A percentile compares a stretch with the other conserved stretches of the same genome.
Conservation (phyloP, 2,329 filamentous ascomycete genomes). For the Thelonectria olida region DNA sequence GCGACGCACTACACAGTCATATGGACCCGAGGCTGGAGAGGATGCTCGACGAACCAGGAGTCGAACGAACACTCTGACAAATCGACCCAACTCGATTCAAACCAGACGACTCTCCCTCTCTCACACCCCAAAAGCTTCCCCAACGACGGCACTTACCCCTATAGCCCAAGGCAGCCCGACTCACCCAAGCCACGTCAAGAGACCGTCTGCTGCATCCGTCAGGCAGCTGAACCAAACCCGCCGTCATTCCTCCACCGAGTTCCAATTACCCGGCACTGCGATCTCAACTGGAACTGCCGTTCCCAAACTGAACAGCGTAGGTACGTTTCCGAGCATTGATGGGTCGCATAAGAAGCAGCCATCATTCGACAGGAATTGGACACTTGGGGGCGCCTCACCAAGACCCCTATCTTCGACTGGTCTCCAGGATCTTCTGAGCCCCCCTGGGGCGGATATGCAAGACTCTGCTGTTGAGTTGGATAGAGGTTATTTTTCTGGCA, state of each 20-base stretch:
- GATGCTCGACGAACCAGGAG: constrained; percentile 60
- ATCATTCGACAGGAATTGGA: constrained; percentile 78
- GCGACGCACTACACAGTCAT: constrained; percentile 64
- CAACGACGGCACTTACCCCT: constrained; percentile 54
- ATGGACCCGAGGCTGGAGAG: constrained; percentile 68
- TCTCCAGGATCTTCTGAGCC: constrained; percentile 54
- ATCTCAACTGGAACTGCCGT: constrained; percentile 27
- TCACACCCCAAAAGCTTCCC: constrained; percentile 59
- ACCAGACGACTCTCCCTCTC: constrained; percentile 58
- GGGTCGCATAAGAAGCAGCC: constrained; percentile 69
- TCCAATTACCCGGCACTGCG: constrained; percentile 53
- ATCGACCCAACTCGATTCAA: constrained; percentile 57
- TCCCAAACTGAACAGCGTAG: constrained; percentile 54
- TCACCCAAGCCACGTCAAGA: constrained; percentile 59
- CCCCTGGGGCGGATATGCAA: constrained; percentile 51
- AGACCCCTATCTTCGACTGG: constrained; percentile 65
- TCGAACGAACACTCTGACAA: constrained; percentile 67
- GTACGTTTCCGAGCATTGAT: constrained; percentile 53
- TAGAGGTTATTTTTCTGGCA: constrained; percentile 92
- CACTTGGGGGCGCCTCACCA: constrained; percentile 62
- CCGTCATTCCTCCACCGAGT: constrained; percentile 88
- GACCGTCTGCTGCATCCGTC: constrained; percentile 83
- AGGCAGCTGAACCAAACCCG: constrained; percentile 85
- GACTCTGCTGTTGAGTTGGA: constrained; percentile 73
- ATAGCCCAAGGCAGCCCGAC: constrained; percentile 56